Conservation (phyloP, 1,284 basidiomycete species). For the Fomitopsis schrenkii region DNA sequence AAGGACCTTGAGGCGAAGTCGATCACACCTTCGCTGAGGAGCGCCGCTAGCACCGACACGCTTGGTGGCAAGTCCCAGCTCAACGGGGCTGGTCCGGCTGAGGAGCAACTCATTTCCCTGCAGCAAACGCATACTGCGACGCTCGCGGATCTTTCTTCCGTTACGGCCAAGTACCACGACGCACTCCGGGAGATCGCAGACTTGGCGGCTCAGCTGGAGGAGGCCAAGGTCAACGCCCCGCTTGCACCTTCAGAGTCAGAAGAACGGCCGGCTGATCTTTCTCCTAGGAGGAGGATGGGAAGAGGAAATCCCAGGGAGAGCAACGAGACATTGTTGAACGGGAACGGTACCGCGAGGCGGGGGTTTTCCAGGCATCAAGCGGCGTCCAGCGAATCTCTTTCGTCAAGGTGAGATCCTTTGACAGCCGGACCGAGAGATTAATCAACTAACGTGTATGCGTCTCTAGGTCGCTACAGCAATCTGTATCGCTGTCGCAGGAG, state of each 20-base stretch:
- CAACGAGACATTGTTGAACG: constrained; percentile 44
- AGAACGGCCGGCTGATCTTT: constrained; percentile 45
- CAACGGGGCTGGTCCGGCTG: constrained; percentile 28
- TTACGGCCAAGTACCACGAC: constrained; percentile 82
- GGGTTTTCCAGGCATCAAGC: constrained; percentile 47
- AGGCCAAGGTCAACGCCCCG: constrained; percentile 54
- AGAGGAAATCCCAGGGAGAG: constrained; percentile 44
- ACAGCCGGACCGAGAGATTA: constrained; percentile 8
- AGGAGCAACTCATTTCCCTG: constrained; percentile 58
- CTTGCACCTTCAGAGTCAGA: constrained; percentile 42
- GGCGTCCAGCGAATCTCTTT: constrained; percentile 79
- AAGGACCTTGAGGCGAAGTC: constrained; percentile 48
- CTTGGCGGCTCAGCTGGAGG: constrained; percentile 79
- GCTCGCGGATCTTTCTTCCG: constrained; percentile 71
- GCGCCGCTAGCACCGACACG: constrained; percentile 21
- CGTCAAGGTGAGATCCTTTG: constrained; percentile 56
- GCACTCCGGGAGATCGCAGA: constrained; percentile 88
- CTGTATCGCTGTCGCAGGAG: constrained; percentile 93
- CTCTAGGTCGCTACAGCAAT: constrained; percentile 77
- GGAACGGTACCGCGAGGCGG: constrained; percentile 41
- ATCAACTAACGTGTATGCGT: constrained; percentile 14
- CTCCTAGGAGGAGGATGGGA: constrained; percentile 48
- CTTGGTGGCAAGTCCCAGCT: constrained; percentile 23
- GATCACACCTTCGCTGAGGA: constrained; percentile 18
- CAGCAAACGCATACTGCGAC: constrained; percentile 78